Base-by-base conservation (phyloP, 2,329 filamentous ascomycete species). In the Penicillium corylophilum region DNA sequence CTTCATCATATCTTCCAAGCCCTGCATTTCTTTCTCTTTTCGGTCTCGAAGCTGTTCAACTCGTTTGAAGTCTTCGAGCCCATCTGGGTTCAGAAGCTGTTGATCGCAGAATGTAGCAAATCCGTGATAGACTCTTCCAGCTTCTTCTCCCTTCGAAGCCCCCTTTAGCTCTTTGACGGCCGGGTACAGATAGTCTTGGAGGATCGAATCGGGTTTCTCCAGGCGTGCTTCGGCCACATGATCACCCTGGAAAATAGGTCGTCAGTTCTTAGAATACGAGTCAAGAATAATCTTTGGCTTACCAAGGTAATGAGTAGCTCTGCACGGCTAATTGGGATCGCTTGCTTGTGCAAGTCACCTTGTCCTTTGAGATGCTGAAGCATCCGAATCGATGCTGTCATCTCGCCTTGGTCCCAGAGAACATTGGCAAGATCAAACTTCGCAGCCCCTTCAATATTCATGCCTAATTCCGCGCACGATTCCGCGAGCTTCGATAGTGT, bases 81-180 rank as follows among this genome's bases (percentile, higher is more conserved):
- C 85, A 61, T 95, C 90, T 1, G 87, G 82, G 64, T 93, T 93
- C 63, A 96, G 89, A 9, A 99, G 78, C 68, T 99, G 94, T 64
- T 91, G 86, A 68, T 99, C 93, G 64, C 95, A 99, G 68, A 99
- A 99, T 46, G 86, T 82, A 23, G 95, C 94, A 70, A 97, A 97
- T 63, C 95, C 90, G 67, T 96, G 91, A 64, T 91, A 96, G 1
- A 97, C 94, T 59, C 90, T 82, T 1, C 92, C 91, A 2, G 92
- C 89, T 54, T 93, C 89, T 40, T 81, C 78, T 1, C 88, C 88
- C 47, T 85, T 80, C 5, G 74, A 80, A 41, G 82, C 81, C 1
- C 85, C 85, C 62, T 84, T 87, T 7, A 99, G 77, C 65, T 95
- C 89, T 59, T 85, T 86, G 24, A 97, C 84, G 0, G 94, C 92